Base-by-base conservation (phyloP, 768 basidiomycete genomes). In the Holtermanniella nyarrowii region DNA sequence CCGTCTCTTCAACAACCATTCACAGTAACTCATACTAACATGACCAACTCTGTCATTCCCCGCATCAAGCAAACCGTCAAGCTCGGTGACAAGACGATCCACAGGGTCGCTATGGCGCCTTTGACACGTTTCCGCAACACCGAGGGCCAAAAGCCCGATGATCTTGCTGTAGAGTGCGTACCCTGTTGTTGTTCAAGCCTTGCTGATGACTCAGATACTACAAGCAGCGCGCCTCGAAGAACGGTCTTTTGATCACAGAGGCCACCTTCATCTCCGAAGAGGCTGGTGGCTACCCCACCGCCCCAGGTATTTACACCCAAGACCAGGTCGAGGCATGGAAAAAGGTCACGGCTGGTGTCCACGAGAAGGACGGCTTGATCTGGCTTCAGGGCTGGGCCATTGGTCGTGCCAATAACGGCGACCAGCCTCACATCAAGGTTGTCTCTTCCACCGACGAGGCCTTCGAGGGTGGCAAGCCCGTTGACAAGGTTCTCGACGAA, bases 231-330 rank as follows among this genome's bases (percentile, higher is more conserved):
- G 70, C 71, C 1, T 67, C 65, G 16, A 41, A 58, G 0, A 64
- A 68, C 2, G 72, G 72, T 24, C 44, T 73, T 24, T 16, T 72
- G 13, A 72, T 72, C 51, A 54, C 60, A 2, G 70, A 72, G 65
- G 81, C 74, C 0, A 80, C 80, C 1, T 70, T 76, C 47, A 77
- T 84, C 44, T 74, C 77, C 0, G 63, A 68, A 1, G 58, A 62
- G 13, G 80, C 80, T 0, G 79, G 77, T 2, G 81, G 80, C 1
- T 73, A 69, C 40, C 46, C 52, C 1, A 68, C 79, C 49, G 75
- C 77, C 0, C 84, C 84, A 1, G 84, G 84, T 0, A 79, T 85
- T 49, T 85, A 78, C 74, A 79, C 65, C n/a, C 64, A 76, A 2
- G 79, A 77, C 21, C 85, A 88, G 56, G 76, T 76, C 26, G 53